Evolutionary conservation across 306 rosid genomes (phyloP).

Genomic region (Fagus sylvatica): DNA sequence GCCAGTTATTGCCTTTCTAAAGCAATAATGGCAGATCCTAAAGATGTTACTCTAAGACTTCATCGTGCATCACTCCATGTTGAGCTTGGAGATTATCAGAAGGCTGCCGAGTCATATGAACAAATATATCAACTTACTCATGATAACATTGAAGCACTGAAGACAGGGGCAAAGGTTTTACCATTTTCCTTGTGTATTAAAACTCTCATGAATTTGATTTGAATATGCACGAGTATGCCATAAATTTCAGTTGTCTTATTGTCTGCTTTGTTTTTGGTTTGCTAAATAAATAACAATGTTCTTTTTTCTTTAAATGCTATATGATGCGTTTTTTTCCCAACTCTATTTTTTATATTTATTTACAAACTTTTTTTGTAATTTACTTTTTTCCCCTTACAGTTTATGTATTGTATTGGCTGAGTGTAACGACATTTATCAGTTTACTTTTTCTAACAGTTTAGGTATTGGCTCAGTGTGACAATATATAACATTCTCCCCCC

Average conservation of each 20-base stretch:
- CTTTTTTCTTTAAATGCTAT: neutral
- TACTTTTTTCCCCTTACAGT: neutral
- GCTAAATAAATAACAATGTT: neutral
- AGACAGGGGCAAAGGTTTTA: constrained; percentile 63
- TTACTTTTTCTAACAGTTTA: no score
- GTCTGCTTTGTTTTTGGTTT: neutral
- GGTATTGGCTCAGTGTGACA: neutral
- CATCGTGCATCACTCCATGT: constrained; percentile 66
- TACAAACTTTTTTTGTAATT: neutral
- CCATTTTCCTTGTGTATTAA: constrained; percentile 14
- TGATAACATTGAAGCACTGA: constrained; percentile 75
- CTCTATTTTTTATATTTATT: neutral
- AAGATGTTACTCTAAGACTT: constrained; percentile 47
- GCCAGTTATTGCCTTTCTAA: constrained; percentile 74
- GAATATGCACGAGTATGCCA: constrained; percentile 3
- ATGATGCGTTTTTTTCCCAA: neutral
- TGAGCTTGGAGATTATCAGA: constrained; percentile 70
- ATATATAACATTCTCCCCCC: neutral
- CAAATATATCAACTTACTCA: constrained; percentile 57
- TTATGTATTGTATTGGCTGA: neutral
- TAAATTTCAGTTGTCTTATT: neutral
- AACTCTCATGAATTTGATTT: constrained; percentile 18
- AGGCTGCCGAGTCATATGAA: constrained; percentile 73
- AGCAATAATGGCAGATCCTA: constrained; percentile 84
- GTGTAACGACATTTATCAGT: neutral